phyloP scores from a whole-genome alignment of 169 alveolate species.

The Eimeria zaria region DNA sequence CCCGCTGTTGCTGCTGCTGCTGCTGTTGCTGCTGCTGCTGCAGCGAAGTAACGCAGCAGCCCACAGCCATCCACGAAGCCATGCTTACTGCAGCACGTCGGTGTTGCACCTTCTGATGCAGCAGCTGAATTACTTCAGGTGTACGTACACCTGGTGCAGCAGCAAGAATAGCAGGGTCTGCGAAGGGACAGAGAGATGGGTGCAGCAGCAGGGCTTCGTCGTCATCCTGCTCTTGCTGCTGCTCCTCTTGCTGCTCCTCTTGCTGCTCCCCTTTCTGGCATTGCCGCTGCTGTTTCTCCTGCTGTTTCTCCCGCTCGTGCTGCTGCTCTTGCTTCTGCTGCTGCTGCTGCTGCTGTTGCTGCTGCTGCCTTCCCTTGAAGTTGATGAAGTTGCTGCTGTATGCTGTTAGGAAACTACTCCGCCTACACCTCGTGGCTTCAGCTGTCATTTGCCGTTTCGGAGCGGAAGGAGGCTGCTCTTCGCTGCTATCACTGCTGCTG shows the following conservation, averaged over 20 bases:
- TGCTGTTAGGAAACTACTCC: neutral
- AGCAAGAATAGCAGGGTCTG: slow-evolving; percentile 51
- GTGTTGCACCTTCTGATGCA: slow-evolving; percentile 39
- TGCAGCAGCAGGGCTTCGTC: slow-evolving; percentile 1
- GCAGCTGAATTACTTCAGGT: slow-evolving; percentile 23
- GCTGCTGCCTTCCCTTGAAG: neutral
- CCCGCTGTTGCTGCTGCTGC: slow-evolving; percentile 60
- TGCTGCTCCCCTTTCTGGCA: neutral
- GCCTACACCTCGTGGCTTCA: neutral
- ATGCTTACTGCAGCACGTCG: slow-evolving; percentile 37
- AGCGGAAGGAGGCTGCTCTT: neutral
- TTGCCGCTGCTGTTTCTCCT: slow-evolving; percentile 28
- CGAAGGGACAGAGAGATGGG: slow-evolving; percentile 53
- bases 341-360: slow-evolving; percentile 68
- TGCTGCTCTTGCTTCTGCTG: slow-evolving; percentile 22
- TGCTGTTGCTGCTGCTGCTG: slow-evolving; percentile 25
- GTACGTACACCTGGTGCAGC: slow-evolving; percentile 39
- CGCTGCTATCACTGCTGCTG: slow-evolving; percentile 15
- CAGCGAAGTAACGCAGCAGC: slow-evolving; percentile 36
- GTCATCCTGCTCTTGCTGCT: slow-evolving; percentile 14
- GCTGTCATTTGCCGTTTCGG: neutral
- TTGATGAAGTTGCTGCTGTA: slow-evolving; percentile 8
- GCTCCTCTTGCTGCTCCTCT: slow-evolving; percentile 11
- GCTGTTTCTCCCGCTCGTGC: neutral
- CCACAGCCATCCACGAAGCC: slow-evolving; percentile 62